Conservation (phyloP, 805 yeast species). For the Dipodascopsis uninucleata region DNA sequence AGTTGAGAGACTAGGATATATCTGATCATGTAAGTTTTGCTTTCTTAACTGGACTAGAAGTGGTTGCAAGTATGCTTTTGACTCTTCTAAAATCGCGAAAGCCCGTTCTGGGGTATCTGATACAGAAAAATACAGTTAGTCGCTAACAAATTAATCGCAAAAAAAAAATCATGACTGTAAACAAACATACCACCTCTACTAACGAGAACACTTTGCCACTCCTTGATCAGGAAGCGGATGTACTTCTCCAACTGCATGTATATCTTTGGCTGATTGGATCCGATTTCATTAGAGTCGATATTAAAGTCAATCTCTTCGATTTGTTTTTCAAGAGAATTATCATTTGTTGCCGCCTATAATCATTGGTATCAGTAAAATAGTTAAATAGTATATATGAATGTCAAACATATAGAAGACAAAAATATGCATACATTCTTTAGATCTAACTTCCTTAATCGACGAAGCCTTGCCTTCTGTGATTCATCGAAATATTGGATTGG, state of each 20-base stretch:
- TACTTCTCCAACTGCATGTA: constrained; percentile 46
- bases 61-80: constrained; percentile 50
- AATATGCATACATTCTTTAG: constrained; percentile 23
- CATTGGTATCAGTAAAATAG: no score
- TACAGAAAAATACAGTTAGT: not conserved
- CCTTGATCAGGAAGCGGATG: constrained; percentile 43
- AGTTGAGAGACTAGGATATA: constrained; percentile 55
- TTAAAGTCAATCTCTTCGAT: constrained; percentile 32
- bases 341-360: constrained; percentile 9
- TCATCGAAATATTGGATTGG: constrained; percentile 31
- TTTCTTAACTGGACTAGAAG: constrained; percentile 53
- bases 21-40: constrained; percentile 39
- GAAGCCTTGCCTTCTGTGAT: constrained; percentile 21
- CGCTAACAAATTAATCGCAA: not conserved
- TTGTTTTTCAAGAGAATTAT: constrained; percentile 27
- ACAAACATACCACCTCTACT: constrained; percentile 37
- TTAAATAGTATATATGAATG: no score
- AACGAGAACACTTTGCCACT: constrained; percentile 43
- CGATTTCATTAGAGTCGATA: constrained; percentile 38
- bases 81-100: constrained; percentile 41
- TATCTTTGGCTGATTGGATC: constrained; percentile 36
- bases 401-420: no score
- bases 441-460: constrained; percentile 27
- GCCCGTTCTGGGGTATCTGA: constrained; percentile 28
- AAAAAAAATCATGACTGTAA: no score